A percentile compares a stretch with the other conserved stretches of the same genome.
phyloP scores from a whole-genome alignment of 1,284 basidiomycete species.

The Sporisorium reilianum region DNA sequence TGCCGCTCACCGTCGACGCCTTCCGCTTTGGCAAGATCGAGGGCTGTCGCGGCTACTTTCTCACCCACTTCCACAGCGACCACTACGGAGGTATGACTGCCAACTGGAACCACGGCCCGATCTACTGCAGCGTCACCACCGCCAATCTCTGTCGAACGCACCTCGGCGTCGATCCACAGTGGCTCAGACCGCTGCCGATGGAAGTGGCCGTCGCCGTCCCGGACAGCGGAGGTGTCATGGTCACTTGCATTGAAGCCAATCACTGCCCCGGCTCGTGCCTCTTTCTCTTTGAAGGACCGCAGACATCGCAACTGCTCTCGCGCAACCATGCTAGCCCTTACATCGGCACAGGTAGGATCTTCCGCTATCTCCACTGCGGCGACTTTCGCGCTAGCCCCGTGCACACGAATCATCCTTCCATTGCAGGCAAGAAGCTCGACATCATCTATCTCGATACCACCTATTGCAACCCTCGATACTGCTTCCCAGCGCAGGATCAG shows the following conservation, averaged over 20 bases:
- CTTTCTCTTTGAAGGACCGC: slow-evolving; percentile 91
- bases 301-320: slow-evolving; percentile 80
- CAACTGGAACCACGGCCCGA: slow-evolving; percentile 88
- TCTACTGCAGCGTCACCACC: slow-evolving; percentile 89
- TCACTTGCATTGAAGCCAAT: slow-evolving; percentile 96
- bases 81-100: slow-evolving; percentile 71
- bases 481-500: slow-evolving; percentile 91
- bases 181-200: slow-evolving; percentile 87
- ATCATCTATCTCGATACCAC: slow-evolving; percentile 95
- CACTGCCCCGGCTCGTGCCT: slow-evolving; percentile 92
- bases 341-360: slow-evolving; percentile 72
- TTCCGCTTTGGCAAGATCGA: slow-evolving; percentile 93
- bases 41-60: slow-evolving; percentile 85
- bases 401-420: slow-evolving; percentile 57
- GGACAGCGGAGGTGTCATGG: slow-evolving; percentile 84
- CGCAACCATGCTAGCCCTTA: slow-evolving; percentile 38
- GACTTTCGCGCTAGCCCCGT: slow-evolving; percentile 73
- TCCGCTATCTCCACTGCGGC: slow-evolving; percentile 94
- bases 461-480: slow-evolving; percentile 93
- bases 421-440: slow-evolving; percentile 75
- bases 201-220: slow-evolving; percentile 81
- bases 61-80: slow-evolving; percentile 74
- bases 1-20: slow-evolving; percentile 96
- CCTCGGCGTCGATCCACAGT: slow-evolving; percentile 85
- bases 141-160: slow-evolving; percentile 90